A percentile compares a stretch with the other conserved stretches of the same genome.
phyloP scores from a whole-genome alignment of 2,329 filamentous ascomycete species.

The Xylaria multiplex region DNA sequence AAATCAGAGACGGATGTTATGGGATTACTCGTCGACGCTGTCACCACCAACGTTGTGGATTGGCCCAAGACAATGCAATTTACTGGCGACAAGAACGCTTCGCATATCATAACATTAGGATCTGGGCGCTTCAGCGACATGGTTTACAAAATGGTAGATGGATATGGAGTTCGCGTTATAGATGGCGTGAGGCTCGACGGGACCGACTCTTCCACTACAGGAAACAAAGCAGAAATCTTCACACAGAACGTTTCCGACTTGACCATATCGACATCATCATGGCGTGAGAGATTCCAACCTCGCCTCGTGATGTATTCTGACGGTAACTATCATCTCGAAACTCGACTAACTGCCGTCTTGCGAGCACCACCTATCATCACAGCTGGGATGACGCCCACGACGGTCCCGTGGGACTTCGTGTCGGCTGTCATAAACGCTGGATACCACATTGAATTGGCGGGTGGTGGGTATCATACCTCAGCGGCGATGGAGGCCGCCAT shows the following conservation, averaged over 20 bases:
- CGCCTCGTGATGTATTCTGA: constrained; percentile 86
- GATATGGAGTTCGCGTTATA: constrained; percentile 35
- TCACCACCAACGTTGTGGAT: constrained; percentile 28
- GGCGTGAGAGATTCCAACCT: constrained; percentile 97
- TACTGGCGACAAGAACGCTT: constrained; percentile 3
- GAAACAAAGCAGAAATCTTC: constrained; percentile 97
- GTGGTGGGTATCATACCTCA: constrained; percentile 87
- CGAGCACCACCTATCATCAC: constrained; percentile 89
- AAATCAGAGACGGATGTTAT: constrained; percentile 14
- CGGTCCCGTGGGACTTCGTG: constrained; percentile 90
- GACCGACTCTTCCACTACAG: constrained; percentile 72
- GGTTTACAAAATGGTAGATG: constrained; percentile 30
- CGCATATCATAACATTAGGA: constrained; percentile 30
- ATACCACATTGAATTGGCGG: constrained; percentile 89
- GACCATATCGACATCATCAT: constrained; percentile 92
- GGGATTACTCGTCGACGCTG: constrained; percentile 20
- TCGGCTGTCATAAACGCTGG: constrained; percentile 92
- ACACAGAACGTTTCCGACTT: constrained; percentile 94
- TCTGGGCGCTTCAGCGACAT: constrained; percentile 32
- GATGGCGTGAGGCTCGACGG: constrained; percentile 31
- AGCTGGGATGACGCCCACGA: constrained; percentile 92
- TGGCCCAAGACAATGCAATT: constrained; percentile 26
- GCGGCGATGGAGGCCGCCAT: constrained; percentile 86
- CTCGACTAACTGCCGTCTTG: constrained; percentile 89
- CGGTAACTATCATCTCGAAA: constrained; percentile 91